Base-by-base conservation (phyloP, 1,284 basidiomycete genomes). In the Cryptococcus hybrid region DNA sequence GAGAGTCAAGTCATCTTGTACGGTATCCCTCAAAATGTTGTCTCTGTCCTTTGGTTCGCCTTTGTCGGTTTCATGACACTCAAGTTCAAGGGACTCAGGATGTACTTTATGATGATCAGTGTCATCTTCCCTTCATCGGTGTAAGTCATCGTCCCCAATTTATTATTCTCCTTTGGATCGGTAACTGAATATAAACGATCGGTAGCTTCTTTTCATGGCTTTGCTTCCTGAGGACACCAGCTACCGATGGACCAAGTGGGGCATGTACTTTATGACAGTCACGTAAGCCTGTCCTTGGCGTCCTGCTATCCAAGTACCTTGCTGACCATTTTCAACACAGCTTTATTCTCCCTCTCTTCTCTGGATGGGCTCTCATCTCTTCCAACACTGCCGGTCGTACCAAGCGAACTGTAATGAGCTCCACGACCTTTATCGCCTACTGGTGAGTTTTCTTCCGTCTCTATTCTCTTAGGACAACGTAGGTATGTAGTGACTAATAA, bases 351-450 rank as follows among this genome's bases (percentile, higher is more conserved):
- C 63, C 68, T 35, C 50, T 59, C 9, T 69, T 70, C 57, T 62
- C 67, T 18, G 66, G 63, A 37, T 72, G 68, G 71, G 58, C 68
- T 1, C 55, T 74, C 11, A 67, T 74, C 56, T 63, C 66, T 3
- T 67, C 63, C 24, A 73, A 71, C 58, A 63, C 69, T n/a, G 70
- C 68, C 11, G 74, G 74, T 6, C 61, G 70, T 45, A 74, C 74
- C 30, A 72, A 74, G 54, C 68, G 69, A 57, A 68, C 66, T 35
- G 64, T 72, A 8, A 63, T 71, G 9, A 48, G 49, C 46, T 55
- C 53, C 5, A 51, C 67, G 38, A 61, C 56, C 40, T 76, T 74
- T 58, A 65, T 71, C 57, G 67, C 65, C 13, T 74, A 76, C 60
- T 45, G 70, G 66, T 48, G 62, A 15, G 44, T 35, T 4, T 13